Evolutionary conservation across 2,329 filamentous ascomycete species (phyloP).

Genomic region (Penicillium sclerotiorum): DNA sequence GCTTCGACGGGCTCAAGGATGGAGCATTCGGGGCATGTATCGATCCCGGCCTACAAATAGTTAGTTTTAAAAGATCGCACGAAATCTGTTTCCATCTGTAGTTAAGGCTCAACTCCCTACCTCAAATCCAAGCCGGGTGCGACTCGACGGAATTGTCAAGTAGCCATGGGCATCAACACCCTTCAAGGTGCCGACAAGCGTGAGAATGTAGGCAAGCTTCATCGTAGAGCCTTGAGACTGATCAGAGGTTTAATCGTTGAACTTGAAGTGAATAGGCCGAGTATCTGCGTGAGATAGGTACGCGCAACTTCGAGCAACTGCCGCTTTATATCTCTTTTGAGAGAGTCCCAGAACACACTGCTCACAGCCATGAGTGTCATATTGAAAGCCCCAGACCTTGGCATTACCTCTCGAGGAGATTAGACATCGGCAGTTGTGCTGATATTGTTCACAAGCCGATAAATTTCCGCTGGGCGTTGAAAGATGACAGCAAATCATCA

Average conservation of each 20-base stretch:
- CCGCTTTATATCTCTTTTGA: background rate
- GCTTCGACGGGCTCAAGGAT: slow-evolving; percentile 57
- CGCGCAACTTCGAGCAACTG: background rate
- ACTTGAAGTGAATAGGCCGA: background rate
- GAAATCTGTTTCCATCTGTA: background rate
- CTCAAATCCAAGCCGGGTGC: slow-evolving; percentile 49
- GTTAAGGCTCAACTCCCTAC: slow-evolving; percentile 29
- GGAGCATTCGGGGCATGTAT: slow-evolving; percentile 58
- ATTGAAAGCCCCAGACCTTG: background rate
- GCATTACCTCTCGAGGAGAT: background rate
- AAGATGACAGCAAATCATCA: background rate
- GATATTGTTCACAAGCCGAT: background rate
- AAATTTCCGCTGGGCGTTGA: background rate
- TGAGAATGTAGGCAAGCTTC: background rate
- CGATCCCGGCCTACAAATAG: slow-evolving; percentile 45
- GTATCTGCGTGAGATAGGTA: background rate
- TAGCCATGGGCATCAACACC: slow-evolving; percentile 50
- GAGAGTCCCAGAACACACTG: background rate
- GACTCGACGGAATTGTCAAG: slow-evolving; percentile 47
- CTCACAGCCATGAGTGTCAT: background rate
- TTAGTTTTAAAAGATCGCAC: background rate
- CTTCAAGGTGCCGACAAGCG: slow-evolving; percentile 11
- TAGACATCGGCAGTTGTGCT: background rate
- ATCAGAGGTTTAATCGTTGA: background rate
- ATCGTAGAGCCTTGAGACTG: background rate